Base-by-base conservation (phyloP, 148 eudicot species). In the Fagopyrum esculentum region DNA sequence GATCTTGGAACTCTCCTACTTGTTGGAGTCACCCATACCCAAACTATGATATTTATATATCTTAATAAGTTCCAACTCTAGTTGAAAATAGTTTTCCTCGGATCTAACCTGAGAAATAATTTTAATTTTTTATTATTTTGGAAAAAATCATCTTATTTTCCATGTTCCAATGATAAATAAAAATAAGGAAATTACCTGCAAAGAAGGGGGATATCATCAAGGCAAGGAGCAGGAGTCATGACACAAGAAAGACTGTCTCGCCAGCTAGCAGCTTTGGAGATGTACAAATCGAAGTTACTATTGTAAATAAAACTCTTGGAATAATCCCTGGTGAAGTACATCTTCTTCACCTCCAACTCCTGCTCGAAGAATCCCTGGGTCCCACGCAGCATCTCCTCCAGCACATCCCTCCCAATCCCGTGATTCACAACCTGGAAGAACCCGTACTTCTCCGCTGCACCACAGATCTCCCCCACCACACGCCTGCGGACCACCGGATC, bases 341-440 rank as follows among this genome's bases (percentile, higher is more conserved):
- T 9, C 51, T 69, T 69, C 73, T 69, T 69, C 29, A 13, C 73
- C 50, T 44, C 73, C 49, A 44, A 7, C 13, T 69, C 73, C 51
- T 69, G 80, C 51, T 84, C 87, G 75, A 73, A 75, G 69, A 90
- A 90, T 40, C 85, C 64, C 2, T 75, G 72, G 6, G 81, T 84
- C 5, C 87, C 91, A 2, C 78, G 76, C 26, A 84, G 60, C 80
- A 84, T 78, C 69, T 79, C 84, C 6, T 87, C 80, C 76, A 87
- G 19, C 4, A 89, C 75, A 4, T 1, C 43, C 2, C 15, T 47
- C 5, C 82, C 83, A 49, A 89, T 79, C 52, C 85, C 87, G 73
- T 89, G 93, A 57, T 87, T 87, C 71, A 85, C 76, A 26, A 87
- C 81, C 63, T 87, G 90, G 72, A 89, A 89, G 44, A 87, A 87